A percentile compares a stretch with the other conserved stretches of the same genome.
Evolutionary conservation across 352 stramenopile species (phyloP).

Genomic region (Discostella stelligera): DNA sequence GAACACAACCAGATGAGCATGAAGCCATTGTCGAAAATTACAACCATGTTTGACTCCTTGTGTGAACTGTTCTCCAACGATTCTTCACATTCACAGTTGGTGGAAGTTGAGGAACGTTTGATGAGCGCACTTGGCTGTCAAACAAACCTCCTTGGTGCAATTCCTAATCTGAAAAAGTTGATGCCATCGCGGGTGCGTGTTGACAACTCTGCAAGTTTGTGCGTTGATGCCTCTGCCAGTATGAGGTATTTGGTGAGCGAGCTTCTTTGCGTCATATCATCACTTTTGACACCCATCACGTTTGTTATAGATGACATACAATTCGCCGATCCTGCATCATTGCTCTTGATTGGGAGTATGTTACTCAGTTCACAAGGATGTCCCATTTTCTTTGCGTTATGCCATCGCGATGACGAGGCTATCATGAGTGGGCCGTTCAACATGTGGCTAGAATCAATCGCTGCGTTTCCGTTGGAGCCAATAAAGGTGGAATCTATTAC

Average conservation of each 20-base stretch:
- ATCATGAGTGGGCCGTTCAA: conserved; percentile 3
- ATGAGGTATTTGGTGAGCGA: conserved; percentile 19
- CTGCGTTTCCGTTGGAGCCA: conserved; percentile 15
- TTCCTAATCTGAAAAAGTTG: no score
- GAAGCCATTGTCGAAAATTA: no score
- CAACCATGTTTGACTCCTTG: no score
- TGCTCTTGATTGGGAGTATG: conserved; percentile 27
- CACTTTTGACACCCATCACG: background rate
- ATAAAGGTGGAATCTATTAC: conserved; percentile 30
- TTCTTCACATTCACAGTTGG: no score
- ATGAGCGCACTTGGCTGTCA: no score
- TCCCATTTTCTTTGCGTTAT: conserved; percentile 22
- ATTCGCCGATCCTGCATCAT: conserved; percentile 29
- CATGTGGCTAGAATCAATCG: conserved; percentile 20
- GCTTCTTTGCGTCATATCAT: conserved; percentile 10
- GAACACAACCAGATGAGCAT: no score
- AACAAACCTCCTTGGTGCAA: no score
- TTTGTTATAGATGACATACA: background rate
- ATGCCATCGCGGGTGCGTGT: no score
- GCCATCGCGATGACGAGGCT: background rate
- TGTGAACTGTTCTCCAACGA: no score
- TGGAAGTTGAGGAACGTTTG: no score
- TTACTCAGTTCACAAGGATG: conserved; percentile 11
- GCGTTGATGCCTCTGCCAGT: conserved; percentile 16
- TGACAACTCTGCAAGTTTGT: background rate